These are phyloP conservation scores for Picea sitchensis DNA, from an alignment of 75 land plant genomes.

Conservation along the genomic window DNA sequence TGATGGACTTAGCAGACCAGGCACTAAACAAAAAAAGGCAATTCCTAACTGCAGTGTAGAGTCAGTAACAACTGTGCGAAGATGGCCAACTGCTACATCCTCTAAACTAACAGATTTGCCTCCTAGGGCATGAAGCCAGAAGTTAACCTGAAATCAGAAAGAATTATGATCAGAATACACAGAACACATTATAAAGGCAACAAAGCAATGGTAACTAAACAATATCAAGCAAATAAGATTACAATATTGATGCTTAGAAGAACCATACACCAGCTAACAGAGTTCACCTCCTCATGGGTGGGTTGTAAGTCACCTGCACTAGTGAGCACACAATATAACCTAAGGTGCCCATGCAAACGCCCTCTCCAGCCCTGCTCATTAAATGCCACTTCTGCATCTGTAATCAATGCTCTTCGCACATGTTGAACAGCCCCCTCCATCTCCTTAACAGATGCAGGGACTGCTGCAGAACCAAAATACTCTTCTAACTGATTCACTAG, in stretches of 20 bases:
- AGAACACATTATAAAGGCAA: neutral
- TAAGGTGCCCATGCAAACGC: constrained; percentile 37
- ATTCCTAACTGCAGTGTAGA: constrained; percentile 40
- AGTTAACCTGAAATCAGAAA: neutral
- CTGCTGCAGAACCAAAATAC: constrained; percentile 2
- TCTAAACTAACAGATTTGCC: neutral
- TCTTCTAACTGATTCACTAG: neutral
- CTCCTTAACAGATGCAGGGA: constrained; percentile 8
- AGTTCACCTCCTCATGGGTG: constrained; percentile 37
- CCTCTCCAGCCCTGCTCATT: constrained; percentile 39
- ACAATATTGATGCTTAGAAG: neutral
- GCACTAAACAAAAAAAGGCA: constrained; percentile 42
- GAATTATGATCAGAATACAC: constrained; percentile 1
- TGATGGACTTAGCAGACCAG: constrained; percentile 26
- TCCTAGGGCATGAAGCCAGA: constrained; percentile 11
- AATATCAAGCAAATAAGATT: neutral
- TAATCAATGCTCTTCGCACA: constrained; percentile 25
- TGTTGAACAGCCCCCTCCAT: constrained; percentile 14
- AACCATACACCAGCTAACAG: neutral
- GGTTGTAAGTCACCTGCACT: constrained; percentile 35
- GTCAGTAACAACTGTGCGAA: constrained; percentile 8
- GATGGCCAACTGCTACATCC: neutral
- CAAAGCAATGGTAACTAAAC: neutral
- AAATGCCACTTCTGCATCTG: constrained; percentile 27
- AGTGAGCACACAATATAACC: constrained; percentile 39